Conservation (phyloP, 1,284 basidiomycete species). For the Papiliotrema terrestris region DNA sequence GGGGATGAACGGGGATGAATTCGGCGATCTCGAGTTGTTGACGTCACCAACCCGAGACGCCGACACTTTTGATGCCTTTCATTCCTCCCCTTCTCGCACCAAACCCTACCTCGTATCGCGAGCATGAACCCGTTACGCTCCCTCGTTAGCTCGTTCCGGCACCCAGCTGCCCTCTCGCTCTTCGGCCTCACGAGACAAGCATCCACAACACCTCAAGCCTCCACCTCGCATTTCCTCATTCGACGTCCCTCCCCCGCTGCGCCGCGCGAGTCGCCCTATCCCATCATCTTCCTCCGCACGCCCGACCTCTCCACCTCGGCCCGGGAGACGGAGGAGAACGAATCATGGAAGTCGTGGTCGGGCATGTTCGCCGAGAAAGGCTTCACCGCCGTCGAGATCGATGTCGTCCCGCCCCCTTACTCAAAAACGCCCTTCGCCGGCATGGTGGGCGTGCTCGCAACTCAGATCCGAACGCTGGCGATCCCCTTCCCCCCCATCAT, state of each 20-base stretch:
- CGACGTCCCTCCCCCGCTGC: conserved; percentile 26
- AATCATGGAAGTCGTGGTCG: conserved; percentile 43
- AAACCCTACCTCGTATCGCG: too few species aligned
- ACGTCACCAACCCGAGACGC: too few species aligned
- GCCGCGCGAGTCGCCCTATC: conserved; percentile 37
- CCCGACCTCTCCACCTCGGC: conserved; percentile 14
- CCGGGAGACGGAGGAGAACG: conserved; percentile 1
- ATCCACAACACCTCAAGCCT: background rate
- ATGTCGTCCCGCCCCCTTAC: conserved; percentile 41
- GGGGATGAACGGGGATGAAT: too few species aligned
- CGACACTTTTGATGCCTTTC: too few species aligned
- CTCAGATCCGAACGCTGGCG: conserved; percentile 49
- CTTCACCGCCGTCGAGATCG: conserved; percentile 59
- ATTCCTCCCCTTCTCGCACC: too few species aligned
- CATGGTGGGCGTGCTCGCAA: conserved; percentile 31
- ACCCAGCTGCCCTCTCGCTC: conserved; percentile 1
- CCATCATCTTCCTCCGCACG: conserved; percentile 35
- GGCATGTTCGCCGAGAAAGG: conserved; percentile 59
- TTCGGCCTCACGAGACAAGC: background rate
- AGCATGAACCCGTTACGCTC: background rate
- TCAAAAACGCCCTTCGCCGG: conserved; percentile 13
- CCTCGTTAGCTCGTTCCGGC: background rate
- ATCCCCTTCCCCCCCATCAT: conserved; percentile 65
- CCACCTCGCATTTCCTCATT: conserved; percentile 32
- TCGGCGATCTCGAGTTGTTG: too few species aligned